Percentiles rank a stretch among this genome's conserved stretches.
Evolutionary conservation across 1,284 basidiomycete genomes (phyloP).

Genomic region (Papiliotrema terrestris): DNA sequence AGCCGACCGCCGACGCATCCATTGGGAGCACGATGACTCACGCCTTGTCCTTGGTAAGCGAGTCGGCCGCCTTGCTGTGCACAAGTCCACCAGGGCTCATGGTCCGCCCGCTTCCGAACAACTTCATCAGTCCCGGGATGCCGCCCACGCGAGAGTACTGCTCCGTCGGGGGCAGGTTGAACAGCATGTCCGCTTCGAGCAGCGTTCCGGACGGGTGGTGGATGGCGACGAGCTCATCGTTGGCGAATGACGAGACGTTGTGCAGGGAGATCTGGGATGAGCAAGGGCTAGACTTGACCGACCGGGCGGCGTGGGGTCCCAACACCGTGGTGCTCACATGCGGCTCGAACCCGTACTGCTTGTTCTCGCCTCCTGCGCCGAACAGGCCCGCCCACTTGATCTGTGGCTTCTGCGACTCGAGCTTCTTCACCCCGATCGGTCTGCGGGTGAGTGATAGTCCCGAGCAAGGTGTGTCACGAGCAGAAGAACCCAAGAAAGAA

Average conservation of each 20-base stretch:
- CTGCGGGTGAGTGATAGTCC: slow-evolving; percentile 18
- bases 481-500: not conserved
- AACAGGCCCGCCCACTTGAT: slow-evolving; percentile 50
- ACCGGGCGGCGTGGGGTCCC: not conserved
- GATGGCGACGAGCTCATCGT: slow-evolving; percentile 85
- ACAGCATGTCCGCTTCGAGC: slow-evolving; percentile 80
- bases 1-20: not conserved
- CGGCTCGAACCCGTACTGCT: slow-evolving; percentile 73
- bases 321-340: too few species aligned
- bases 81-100: slow-evolving; percentile 61
- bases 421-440: slow-evolving; percentile 49
- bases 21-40: slow-evolving; percentile 44
- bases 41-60: slow-evolving; percentile 60
- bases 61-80: slow-evolving; percentile 59
- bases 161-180: slow-evolving; percentile 83
- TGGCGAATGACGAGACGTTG: slow-evolving; percentile 75
- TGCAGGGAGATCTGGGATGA: slow-evolving; percentile 46
- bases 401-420: slow-evolving; percentile 48
- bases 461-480: not conserved
- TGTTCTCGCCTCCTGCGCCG: slow-evolving; percentile 41
- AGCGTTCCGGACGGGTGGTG: slow-evolving; percentile 74
- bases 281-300: not conserved
- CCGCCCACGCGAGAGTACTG: slow-evolving; percentile 62
- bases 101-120: slow-evolving; percentile 26
- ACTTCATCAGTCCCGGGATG: slow-evolving; percentile 49